Percentiles rank a stretch among this genome's conserved stretches.
Evolutionary conservation across 495 filamentous ascomycete genomes (phyloP).

Genomic region (Aspergillus asperescens): DNA sequence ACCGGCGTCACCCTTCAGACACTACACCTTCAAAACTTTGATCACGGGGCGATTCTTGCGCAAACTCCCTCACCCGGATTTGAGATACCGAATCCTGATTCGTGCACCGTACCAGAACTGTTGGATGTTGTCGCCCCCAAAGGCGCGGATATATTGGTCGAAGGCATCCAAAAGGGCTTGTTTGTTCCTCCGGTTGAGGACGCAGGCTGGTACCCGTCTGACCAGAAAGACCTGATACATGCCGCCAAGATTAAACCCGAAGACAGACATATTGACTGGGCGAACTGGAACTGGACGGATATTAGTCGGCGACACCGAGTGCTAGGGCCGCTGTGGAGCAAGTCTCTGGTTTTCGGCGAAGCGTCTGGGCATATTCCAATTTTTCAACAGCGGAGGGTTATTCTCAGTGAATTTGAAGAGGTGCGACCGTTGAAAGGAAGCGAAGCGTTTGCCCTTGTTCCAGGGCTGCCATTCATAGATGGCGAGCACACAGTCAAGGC

Average conservation of each 20-base stretch:
- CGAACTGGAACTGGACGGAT: slow-evolving; percentile 41
- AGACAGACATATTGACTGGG: slow-evolving; percentile 52
- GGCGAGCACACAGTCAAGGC: slow-evolving; percentile 23
- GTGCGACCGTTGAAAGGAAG: slow-evolving; percentile 28
- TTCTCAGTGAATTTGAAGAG: slow-evolving; percentile 37
- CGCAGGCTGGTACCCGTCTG: slow-evolving; percentile 30
- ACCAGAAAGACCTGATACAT: slow-evolving; percentile 25
- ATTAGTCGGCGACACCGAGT: slow-evolving; percentile 47
- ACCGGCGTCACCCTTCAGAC: slow-evolving; percentile 84
- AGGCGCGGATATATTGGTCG: slow-evolving; percentile 58
- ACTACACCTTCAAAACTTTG: slow-evolving; percentile 66
- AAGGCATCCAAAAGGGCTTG: slow-evolving; percentile 50
- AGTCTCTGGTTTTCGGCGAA: slow-evolving; percentile 26
- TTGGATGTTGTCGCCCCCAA: slow-evolving; percentile 35
- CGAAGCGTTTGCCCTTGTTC: slow-evolving; percentile 26
- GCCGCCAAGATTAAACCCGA: slow-evolving; percentile 51
- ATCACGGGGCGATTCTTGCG: slow-evolving; percentile 67
- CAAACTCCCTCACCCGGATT: slow-evolving; percentile 57
- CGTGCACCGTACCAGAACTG: slow-evolving; percentile 41
- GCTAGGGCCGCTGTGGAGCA: slow-evolving; percentile 53
- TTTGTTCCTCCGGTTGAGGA: slow-evolving; percentile 59
- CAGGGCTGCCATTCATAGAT: slow-evolving; percentile 39
- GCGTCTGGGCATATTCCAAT: slow-evolving; percentile 9
- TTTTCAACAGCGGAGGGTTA: slow-evolving; percentile 36
- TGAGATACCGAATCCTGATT: slow-evolving; percentile 40